phyloP scores from a whole-genome alignment of 2,329 filamentous ascomycete species.

The Trichophyton schoenleinii region DNA sequence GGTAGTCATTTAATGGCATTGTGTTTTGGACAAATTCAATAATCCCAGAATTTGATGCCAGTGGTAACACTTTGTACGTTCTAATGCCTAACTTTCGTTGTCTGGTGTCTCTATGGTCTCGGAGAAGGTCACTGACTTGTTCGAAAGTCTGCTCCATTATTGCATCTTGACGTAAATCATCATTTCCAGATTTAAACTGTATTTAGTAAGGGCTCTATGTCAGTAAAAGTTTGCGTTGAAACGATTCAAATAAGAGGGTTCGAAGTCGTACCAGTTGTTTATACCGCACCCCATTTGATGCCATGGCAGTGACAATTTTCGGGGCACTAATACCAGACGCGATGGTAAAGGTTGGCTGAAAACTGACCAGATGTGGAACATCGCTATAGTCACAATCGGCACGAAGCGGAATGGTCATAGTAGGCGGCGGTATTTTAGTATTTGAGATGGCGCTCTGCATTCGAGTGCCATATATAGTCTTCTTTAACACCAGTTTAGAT shows the following conservation, averaged over 20 bases:
- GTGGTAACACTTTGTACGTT: conserved; percentile 90
- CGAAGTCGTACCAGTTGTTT: conserved; percentile 58
- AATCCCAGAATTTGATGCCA: conserved; percentile 72
- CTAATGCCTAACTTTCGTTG: conserved; percentile 81
- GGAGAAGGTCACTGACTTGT: conserved; percentile 80
- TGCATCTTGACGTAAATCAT: conserved; percentile 90
- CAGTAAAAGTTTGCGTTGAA: conserved; percentile 7
- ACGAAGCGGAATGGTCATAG: conserved; percentile 68
- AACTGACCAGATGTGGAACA: conserved; percentile 59
- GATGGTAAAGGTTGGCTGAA: conserved; percentile 67
- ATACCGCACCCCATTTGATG: conserved; percentile 64
- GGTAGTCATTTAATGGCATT: conserved; percentile 77
- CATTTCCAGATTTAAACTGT: conserved; percentile 81
- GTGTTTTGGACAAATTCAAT: conserved; percentile 97
- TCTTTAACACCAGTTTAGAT: conserved; percentile 50
- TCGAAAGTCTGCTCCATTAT: conserved; percentile 99
- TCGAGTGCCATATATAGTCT: conserved; percentile 49
- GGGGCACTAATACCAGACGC: conserved; percentile 84
- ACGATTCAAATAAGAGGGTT: background rate
- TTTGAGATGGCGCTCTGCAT: conserved; percentile 52
- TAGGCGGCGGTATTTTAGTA: conserved; percentile 71
- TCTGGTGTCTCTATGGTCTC: conserved; percentile 72
- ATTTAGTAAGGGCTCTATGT: background rate
- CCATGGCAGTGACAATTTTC: conserved; percentile 77
- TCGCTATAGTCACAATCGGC: conserved; percentile 61